Conservation (phyloP, 768 basidiomycete genomes). For the Boletus barrowsii region DNA sequence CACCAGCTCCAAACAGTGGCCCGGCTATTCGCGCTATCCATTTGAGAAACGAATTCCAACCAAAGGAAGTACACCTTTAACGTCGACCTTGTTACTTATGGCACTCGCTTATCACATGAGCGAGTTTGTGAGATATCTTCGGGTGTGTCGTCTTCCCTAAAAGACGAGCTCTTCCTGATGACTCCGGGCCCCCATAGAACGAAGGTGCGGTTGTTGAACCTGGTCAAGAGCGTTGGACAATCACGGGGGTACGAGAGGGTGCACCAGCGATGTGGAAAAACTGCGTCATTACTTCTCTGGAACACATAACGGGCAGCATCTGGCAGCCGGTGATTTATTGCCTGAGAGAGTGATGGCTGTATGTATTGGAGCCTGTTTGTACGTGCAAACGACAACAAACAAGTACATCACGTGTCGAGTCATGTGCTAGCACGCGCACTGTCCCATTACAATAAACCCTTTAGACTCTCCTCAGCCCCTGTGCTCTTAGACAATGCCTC, state of each 20-base stretch:
- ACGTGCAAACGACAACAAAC: too few relatives aligned
- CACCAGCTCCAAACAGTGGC: constrained; percentile 38
- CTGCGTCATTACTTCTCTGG: constrained; percentile 37
- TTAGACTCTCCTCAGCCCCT: constrained; percentile 12
- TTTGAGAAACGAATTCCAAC: constrained; percentile 38
- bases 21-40: constrained; percentile 41
- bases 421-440: too few relatives aligned
- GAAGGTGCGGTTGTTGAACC: constrained; percentile 29
- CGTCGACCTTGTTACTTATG: constrained; percentile 31
- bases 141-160: constrained; percentile 24
- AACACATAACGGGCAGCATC: constrained; percentile 38
- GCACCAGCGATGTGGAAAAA: constrained; percentile 26
- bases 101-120: constrained; percentile 30
- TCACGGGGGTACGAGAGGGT: constrained; percentile 24
- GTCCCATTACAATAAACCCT: too few relatives aligned
- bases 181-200: constrained; percentile 15
- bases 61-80: constrained; percentile 29
- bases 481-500: constrained; percentile 51
- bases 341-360: constrained; percentile 11
- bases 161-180: background rate
- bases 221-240: constrained; percentile 38
- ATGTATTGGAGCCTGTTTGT: constrained; percentile 7
- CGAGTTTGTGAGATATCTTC: constrained; percentile 30
- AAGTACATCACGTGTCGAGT: too few relatives aligned
- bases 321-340: constrained; percentile 46